A percentile compares a stretch with the other conserved stretches of the same genome.
Conservation (phyloP, 331 rosid species). For the Malus hybrid region DNA sequence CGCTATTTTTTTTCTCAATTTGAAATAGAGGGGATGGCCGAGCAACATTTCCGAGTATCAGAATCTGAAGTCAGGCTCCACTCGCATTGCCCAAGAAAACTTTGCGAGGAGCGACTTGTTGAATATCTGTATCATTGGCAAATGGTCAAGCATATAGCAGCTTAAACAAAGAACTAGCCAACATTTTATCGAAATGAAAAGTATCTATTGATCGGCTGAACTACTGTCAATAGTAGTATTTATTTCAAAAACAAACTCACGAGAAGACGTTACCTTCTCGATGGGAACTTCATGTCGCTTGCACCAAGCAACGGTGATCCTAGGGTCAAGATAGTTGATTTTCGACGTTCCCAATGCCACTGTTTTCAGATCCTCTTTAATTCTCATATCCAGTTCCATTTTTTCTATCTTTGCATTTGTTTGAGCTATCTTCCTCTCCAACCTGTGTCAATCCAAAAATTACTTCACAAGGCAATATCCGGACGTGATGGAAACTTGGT, state of each 20-base stretch:
- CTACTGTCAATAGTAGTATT: too few relatives aligned
- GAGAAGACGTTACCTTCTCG: slow-evolving; percentile 57
- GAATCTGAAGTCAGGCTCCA: slow-evolving; percentile 89
- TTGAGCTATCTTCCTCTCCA: slow-evolving; percentile 72
- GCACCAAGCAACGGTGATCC: slow-evolving; percentile 99
- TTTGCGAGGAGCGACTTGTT: slow-evolving; percentile 87
- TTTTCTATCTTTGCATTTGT: slow-evolving; percentile 71
- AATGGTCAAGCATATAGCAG: neutral
- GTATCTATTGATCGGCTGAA: neutral
- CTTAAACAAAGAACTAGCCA: neutral
- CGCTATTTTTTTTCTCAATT: neutral
- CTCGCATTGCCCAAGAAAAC: slow-evolving; percentile 94
- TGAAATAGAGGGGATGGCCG: neutral
- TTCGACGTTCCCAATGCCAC: slow-evolving; percentile 95
- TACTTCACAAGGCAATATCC: slow-evolving; percentile 14
- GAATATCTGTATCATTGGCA: slow-evolving; percentile 53
- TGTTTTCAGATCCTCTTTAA: slow-evolving; percentile 87
- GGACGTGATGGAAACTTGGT: neutral
- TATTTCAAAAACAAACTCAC: too few relatives aligned
- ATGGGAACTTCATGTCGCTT: slow-evolving; percentile 95
- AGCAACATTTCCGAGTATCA: slow-evolving; percentile 27
- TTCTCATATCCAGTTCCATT: slow-evolving; percentile 72
- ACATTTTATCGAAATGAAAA: neutral
- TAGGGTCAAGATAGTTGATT: slow-evolving; percentile 93
- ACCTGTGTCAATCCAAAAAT: slow-evolving; percentile 33